Evolutionary conservation across 2,329 filamentous ascomycete species (phyloP).

Genomic region (Aspergillus sp.): DNA sequence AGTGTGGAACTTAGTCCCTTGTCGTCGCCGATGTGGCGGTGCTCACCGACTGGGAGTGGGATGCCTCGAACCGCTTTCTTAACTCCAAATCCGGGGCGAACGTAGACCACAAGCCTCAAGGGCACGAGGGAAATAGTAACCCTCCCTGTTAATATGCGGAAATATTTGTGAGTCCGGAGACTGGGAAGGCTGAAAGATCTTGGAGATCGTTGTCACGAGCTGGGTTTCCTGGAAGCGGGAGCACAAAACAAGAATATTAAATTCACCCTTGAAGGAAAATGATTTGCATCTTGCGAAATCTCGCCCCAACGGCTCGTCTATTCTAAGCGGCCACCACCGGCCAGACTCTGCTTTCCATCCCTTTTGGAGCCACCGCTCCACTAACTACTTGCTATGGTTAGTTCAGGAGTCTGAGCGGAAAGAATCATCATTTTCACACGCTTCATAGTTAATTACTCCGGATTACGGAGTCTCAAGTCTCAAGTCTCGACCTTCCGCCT

Average conservation of each 20-base stretch:
- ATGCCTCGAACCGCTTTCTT: too few species aligned
- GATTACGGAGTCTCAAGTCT: neutral
- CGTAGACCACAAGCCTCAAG: too few species aligned
- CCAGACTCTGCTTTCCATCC: conserved; percentile 1
- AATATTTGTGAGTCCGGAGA: neutral
- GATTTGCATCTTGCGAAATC: neutral
- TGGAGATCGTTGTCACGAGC: neutral
- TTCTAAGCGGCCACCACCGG: neutral
- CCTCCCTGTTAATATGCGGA: too few species aligned
- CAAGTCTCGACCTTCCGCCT: neutral
- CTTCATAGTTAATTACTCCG: neutral
- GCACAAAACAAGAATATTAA: neutral
- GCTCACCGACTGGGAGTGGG: neutral
- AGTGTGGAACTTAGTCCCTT: neutral
- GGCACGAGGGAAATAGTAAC: too few species aligned
- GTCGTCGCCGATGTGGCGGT: conserved; percentile 8
- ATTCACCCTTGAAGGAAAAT: conserved; percentile 1
- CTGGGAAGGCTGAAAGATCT: neutral
- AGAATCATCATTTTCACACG: neutral
- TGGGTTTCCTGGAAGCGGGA: neutral
- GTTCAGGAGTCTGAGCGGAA: conserved; percentile 5
- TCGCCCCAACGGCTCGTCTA: neutral
- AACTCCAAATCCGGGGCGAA: too few species aligned
- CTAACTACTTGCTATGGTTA: conserved; percentile 2
- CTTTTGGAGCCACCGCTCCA: conserved; percentile 4